phyloP scores from a whole-genome alignment of 1,139 yeast species.

The Yamadazyma epiphylla region DNA sequence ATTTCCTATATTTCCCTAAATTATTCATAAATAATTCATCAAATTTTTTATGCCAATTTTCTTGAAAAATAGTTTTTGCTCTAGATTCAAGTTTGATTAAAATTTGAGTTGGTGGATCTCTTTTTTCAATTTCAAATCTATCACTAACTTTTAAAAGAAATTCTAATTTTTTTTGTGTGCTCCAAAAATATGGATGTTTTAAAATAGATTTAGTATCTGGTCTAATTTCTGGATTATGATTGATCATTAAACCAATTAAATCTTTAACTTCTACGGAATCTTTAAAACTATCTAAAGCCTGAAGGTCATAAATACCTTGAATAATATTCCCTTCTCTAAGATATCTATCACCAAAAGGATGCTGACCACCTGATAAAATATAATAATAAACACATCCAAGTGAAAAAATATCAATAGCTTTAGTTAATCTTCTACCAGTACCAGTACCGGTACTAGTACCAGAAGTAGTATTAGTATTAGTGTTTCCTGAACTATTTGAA shows the following conservation, averaged over 20 bases:
- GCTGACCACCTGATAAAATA: constrained; percentile 78
- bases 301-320: constrained; percentile 61
- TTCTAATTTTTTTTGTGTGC: constrained; percentile 67
- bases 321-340: constrained; percentile 86
- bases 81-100: constrained; percentile 56
- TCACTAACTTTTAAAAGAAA: constrained; percentile 86
- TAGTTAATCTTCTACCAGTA: constrained; percentile 62
- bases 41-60: constrained; percentile 78
- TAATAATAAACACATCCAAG: constrained; percentile 93
- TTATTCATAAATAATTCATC: constrained; percentile 72
- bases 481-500: constrained; percentile 21
- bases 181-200: constrained; percentile 90
- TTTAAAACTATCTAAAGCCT: constrained; percentile 33
- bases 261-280: constrained; percentile 66
- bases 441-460: constrained; percentile 7
- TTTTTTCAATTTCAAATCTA: constrained; percentile 78
- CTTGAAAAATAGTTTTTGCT: constrained; percentile 50
- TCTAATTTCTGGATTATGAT: constrained; percentile 61
- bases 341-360: constrained; percentile 91
- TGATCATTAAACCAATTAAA: constrained; percentile 69
- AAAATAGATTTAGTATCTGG: constrained; percentile 69
- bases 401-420: constrained; percentile 91
- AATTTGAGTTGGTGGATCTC: constrained; percentile 80
- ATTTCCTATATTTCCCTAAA: constrained; percentile 86
- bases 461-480: constrained; percentile 1